Evolutionary conservation across 768 basidiomycete genomes (phyloP), one percentile per base, ranked within the genome.

Genomic region (Termitomyces sp.): DNA sequence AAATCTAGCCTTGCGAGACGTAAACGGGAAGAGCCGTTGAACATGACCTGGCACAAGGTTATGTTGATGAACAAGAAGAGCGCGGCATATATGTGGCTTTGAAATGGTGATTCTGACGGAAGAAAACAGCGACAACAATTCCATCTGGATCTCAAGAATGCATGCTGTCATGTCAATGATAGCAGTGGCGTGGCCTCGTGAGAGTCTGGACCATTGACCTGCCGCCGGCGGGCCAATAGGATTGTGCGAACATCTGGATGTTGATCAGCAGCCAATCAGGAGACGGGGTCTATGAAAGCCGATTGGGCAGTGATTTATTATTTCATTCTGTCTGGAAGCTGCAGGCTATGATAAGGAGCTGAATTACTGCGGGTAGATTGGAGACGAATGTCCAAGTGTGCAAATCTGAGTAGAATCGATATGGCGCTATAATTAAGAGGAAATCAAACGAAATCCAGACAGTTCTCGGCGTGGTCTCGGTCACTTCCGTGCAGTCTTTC

Each of bases 381-480:
- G n/a, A 11, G 45, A 25, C 45, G n/a, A 25, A 25, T 4, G 25
- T 25, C 11, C 11, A 20, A 20, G n/a, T 20, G 5, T 11, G 45
- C 3, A n/a, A 46, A 20, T 47, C 20, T 25, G 46, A 11, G 20
- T 25, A 11, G 46, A 47, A 20, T 47, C 11, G 46, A 47, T 8
- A 29, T 29, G 46, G 25, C 5, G 25, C n/a, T 20, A 25, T 25
- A 25, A 25, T 25, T 25, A 6, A 15, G 46, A 12, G 52, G 55
- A 12, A 17, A 48, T 38, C n/a, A 52, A 15, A 4, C 7, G 29
- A 29, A 36, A 57, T 54, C 61, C 25, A 56, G 60, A 50, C 42
- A 14, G 29, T 38, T 52, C 64, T 61, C 42, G 66, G 49, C 60
- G 57, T 50, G 31, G 62, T 56, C 63, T 60, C 65, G 60, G 57